Evolutionary conservation across 2,329 filamentous ascomycete species (phyloP).

Genomic region (Ophiocordyceps camponoti-rufipedis): DNA sequence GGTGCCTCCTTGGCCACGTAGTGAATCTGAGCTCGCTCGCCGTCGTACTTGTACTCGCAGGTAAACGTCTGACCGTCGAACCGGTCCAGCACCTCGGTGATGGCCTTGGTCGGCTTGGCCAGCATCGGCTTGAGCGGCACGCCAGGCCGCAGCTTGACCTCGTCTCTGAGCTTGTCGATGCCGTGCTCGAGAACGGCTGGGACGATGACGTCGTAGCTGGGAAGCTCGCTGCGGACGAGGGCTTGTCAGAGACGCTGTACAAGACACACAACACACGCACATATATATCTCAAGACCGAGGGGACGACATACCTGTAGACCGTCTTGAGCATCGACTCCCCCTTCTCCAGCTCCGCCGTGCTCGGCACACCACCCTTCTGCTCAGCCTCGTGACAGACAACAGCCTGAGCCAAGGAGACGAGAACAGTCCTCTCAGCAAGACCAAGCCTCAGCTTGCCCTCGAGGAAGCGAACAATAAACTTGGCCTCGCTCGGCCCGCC

Average conservation of each 20-base stretch:
- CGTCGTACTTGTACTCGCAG: slow-evolving; percentile 98
- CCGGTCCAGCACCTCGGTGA: slow-evolving; percentile 89
- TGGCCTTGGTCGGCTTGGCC: slow-evolving; percentile 94
- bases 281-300: too few species aligned
- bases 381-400: slow-evolving; percentile 69
- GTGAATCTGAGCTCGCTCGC: slow-evolving; percentile 95
- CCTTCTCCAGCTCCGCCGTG: slow-evolving; percentile 61
- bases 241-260: too few species aligned
- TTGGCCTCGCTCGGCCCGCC: slow-evolving; percentile 91
- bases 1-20: slow-evolving; percentile 73
- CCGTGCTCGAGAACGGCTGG: slow-evolving; percentile 77
- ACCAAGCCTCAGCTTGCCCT: slow-evolving; percentile 83
- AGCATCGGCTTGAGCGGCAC: slow-evolving; percentile 97
- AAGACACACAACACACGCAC: too few species aligned
- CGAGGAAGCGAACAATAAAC: slow-evolving; percentile 78
- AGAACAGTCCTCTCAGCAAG: slow-evolving; percentile 86
- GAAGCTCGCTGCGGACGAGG: slow-evolving; percentile 49
- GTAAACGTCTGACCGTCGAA: slow-evolving; percentile 94
- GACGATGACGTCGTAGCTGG: slow-evolving; percentile 88
- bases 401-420: slow-evolving; percentile 74
- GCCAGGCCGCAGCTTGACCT: slow-evolving; percentile 82
- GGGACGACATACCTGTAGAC: slow-evolving; percentile 53
- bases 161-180: slow-evolving; percentile 62
- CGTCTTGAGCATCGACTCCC: slow-evolving; percentile 71
- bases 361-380: slow-evolving; percentile 51